phyloP scores from a whole-genome alignment of 805 yeast species.

The Wickerhamomyces tratensis region DNA sequence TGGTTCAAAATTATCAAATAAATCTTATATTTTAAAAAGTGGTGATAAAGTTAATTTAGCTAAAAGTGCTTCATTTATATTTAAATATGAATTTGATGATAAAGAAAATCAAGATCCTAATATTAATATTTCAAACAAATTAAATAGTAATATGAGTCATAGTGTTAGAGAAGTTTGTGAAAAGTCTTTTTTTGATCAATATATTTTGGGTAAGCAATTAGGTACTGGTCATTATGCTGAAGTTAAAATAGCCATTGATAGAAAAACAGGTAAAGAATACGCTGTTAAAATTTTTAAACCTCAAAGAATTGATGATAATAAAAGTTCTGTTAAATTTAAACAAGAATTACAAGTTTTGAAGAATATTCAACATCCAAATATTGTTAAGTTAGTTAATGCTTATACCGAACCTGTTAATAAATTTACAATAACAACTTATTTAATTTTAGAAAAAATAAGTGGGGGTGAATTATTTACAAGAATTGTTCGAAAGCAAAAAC shows the following conservation, averaged over 20 bases:
- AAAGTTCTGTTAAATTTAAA: conserved; percentile 34
- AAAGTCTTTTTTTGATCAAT: conserved; percentile 46
- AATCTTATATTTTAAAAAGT: conserved; percentile 39
- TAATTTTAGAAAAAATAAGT: conserved; percentile 64
- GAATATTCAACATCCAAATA: conserved; percentile 59
- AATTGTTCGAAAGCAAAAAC: conserved; percentile 51
- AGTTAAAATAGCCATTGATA: conserved; percentile 60
- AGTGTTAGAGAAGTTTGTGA: too few species aligned
- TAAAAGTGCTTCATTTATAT: conserved; percentile 39
- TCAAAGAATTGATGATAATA: conserved; percentile 29
- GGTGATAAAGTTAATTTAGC: conserved; percentile 59
- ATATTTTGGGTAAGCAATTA: conserved; percentile 39
- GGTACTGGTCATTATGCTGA: conserved; percentile 78
- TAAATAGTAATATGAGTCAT: too few species aligned
- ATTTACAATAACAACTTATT: conserved; percentile 33
- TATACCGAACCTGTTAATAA: conserved; percentile 46
- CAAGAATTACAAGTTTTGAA: conserved; percentile 61
- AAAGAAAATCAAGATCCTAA: conserved; percentile 11
- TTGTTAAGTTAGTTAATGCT: conserved; percentile 53
- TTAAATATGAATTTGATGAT: conserved; percentile 27
- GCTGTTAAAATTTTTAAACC: conserved; percentile 74
- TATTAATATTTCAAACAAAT: conserved; percentile 1
- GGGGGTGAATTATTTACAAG: conserved; percentile 72
- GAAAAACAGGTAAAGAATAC: conserved; percentile 46
- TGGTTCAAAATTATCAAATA: conserved; percentile 40